phyloP scores from a whole-genome alignment of 306 rosid species.

The Carpinus viminea region DNA sequence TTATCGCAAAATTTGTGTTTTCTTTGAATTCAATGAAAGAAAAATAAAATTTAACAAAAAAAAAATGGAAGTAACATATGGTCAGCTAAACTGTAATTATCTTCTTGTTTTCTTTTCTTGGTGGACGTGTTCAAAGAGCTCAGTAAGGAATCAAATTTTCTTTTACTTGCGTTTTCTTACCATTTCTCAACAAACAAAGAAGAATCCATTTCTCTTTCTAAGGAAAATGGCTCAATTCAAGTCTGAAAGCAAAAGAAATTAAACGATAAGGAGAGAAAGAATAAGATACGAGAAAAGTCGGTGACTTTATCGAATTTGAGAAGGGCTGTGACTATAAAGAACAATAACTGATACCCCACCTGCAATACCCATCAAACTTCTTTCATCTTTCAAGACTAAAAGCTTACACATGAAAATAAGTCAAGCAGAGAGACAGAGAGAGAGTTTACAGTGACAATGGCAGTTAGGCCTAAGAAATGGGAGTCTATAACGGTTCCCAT shows the following conservation, averaged over 20 bases:
- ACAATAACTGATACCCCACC: constrained; percentile 73
- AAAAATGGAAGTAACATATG: background rate
- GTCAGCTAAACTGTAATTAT: no score
- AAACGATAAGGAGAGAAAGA: background rate
- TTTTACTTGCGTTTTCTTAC: background rate
- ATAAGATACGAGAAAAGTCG: constrained; percentile 79
- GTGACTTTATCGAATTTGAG: constrained; percentile 92
- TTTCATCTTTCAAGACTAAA: background rate
- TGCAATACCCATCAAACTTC: constrained; percentile 25
- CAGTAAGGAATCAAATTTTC: background rate
- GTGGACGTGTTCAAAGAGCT: background rate
- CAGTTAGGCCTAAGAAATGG: constrained; percentile 83
- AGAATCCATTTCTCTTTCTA: background rate
- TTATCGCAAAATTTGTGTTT: constrained; percentile 81
- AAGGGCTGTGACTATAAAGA: constrained; percentile 88
- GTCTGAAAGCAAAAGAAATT: background rate
- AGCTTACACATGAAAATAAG: background rate
- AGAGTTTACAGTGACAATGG: constrained; percentile 68
- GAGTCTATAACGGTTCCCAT: constrained; percentile 84
- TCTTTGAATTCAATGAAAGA: constrained; percentile 41
- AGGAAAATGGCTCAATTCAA: background rate
- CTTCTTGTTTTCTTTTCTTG: background rate
- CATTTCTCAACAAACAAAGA: constrained; percentile 16
- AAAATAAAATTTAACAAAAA: background rate
- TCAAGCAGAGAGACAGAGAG: constrained; percentile 5